phyloP scores from a whole-genome alignment of 2,329 filamentous ascomycete species.

The Colletotrichum lupini region DNA sequence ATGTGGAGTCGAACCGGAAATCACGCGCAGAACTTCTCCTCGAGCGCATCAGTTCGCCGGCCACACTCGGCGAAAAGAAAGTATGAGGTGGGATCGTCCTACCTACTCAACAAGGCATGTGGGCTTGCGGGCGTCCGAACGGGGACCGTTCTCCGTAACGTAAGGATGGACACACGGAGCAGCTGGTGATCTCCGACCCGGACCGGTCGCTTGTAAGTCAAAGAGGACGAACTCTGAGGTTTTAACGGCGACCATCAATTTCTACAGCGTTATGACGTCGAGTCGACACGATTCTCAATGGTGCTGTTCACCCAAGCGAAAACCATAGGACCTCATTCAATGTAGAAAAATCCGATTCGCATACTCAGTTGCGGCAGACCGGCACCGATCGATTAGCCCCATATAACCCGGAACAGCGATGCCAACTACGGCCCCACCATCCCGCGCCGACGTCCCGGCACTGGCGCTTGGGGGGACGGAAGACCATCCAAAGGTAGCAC shows the following conservation, averaged over 20 bases:
- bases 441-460: not conserved
- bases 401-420: not conserved
- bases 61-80: not conserved
- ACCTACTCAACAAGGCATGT: not conserved
- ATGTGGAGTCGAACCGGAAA: not conserved
- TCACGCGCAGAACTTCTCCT: not conserved
- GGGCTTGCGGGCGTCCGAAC: slow-evolving; percentile 11
- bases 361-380: not conserved
- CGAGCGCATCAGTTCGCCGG: slow-evolving; percentile 5
- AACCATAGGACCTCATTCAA: not conserved
- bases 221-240: not conserved
- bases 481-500: not conserved
- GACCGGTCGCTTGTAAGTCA: not conserved
- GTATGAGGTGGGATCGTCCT: not conserved
- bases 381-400: not conserved
- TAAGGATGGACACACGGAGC: slow-evolving; percentile 13
- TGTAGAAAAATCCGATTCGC: not conserved
- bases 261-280: too few species aligned
- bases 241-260: not conserved
- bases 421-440: not conserved
- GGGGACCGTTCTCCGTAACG: not conserved
- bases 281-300: not conserved
- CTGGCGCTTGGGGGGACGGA: not conserved
- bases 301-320: not conserved
- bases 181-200: not conserved